Percentiles rank a stretch among this genome's conserved stretches.
Evolutionary conservation across 2,329 filamentous ascomycete genomes (phyloP).

Genomic region (Davidsoniella australis): DNA sequence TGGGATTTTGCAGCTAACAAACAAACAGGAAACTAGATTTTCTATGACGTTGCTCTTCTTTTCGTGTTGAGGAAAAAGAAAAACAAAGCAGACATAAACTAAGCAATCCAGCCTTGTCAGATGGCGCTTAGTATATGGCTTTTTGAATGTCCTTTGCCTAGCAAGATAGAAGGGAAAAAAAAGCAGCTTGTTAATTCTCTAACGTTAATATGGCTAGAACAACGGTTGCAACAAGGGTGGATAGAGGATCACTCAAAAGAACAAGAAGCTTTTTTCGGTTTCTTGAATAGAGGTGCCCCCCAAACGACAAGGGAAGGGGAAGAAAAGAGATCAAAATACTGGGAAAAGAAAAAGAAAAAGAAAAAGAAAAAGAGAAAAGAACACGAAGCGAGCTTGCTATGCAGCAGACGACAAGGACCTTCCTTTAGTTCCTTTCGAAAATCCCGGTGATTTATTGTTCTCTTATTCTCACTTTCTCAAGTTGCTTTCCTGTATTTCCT

Average conservation of each 20-base stretch:
- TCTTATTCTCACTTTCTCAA: too few species aligned
- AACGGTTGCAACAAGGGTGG: too few species aligned
- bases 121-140: too few species aligned
- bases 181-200: background rate
- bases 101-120: too few species aligned
- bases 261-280: too few species aligned
- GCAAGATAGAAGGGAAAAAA: background rate
- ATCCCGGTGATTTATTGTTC: background rate
- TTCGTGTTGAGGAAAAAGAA: background rate
- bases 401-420: background rate
- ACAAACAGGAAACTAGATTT: too few species aligned
- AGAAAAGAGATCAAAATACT: background rate
- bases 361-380: too few species aligned
- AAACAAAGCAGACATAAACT: background rate
- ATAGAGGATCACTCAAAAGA: too few species aligned
- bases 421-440: background rate
- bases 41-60: too few species aligned
- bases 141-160: background rate
- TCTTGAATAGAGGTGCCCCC: too few species aligned
- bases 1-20: too few species aligned
- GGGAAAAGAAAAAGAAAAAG: slow-evolving; percentile 3
- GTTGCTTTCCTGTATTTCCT: background rate
- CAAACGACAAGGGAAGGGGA: background rate
- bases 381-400: background rate
- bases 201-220: background rate